Evolutionary conservation across 202 grass and related monocot species (phyloP).

Genomic region (Eragrostis tef): DNA sequence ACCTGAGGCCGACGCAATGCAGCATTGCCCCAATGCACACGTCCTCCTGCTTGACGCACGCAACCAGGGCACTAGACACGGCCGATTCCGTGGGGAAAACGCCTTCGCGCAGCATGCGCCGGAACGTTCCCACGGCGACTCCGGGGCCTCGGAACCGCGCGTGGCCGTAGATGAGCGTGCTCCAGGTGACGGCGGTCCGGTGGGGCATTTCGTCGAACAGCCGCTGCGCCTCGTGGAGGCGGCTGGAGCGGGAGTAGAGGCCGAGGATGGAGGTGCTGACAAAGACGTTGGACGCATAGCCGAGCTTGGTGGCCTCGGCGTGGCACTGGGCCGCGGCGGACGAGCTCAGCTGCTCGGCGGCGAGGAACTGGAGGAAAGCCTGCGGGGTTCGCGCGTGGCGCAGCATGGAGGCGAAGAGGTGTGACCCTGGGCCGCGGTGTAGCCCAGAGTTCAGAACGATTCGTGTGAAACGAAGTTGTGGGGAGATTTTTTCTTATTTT

Average conservation of each 20-base stretch:
- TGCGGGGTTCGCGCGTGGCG: background rate
- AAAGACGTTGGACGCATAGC: conserved; percentile 25
- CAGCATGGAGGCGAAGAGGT: background rate
- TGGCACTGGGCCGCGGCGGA: conserved; percentile 8
- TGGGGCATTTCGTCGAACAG: conserved; percentile 53
- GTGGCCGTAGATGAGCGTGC: conserved; percentile 34
- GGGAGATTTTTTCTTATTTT: no score
- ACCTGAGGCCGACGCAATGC: conserved; percentile 30
- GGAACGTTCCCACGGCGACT: conserved; percentile 15
- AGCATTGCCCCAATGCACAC: background rate
- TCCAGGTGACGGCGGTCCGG: conserved; percentile 46
- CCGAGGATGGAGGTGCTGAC: conserved; percentile 40
- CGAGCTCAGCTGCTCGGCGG: background rate
- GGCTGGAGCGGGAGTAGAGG: conserved; percentile 14
- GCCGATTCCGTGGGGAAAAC: conserved; percentile 19
- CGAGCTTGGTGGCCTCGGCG: conserved; percentile 39
- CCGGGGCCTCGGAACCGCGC: background rate
- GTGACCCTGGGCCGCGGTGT: background rate
- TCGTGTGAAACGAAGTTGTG: background rate
- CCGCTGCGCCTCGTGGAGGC: background rate
- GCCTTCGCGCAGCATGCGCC: conserved; percentile 1
- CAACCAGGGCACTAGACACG: conserved; percentile 37
- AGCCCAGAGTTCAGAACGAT: background rate
- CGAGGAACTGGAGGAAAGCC: background rate
- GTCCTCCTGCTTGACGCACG: conserved; percentile 32